A percentile compares a stretch with the other conserved stretches of the same genome.
phyloP scores from a whole-genome alignment of 2,329 filamentous ascomycete species.

The Helotiales sp. region DNA sequence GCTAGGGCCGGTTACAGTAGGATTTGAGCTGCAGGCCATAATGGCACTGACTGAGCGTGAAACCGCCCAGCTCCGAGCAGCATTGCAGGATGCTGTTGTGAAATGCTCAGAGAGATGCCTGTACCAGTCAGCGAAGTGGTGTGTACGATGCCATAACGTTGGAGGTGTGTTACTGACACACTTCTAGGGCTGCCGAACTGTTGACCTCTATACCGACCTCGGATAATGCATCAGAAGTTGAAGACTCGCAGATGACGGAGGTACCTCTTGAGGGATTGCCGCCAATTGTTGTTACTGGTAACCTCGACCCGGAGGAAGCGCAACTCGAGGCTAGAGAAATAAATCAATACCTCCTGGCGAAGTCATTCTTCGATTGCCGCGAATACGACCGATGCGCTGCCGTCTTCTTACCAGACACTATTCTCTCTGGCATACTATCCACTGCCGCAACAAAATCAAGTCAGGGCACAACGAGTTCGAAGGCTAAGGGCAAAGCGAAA shows the following conservation, averaged over 20 bases:
- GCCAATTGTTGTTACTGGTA: conserved; percentile 53
- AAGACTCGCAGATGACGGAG: conserved; percentile 59
- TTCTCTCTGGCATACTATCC: conserved; percentile 66
- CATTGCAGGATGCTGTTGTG: conserved; percentile 81
- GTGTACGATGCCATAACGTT: conserved; percentile 16
- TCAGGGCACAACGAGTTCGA: conserved; percentile 44
- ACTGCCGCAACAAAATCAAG: conserved; percentile 37
- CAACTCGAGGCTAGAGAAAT: conserved; percentile 76
- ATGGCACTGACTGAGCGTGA: conserved; percentile 52
- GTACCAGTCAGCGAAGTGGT: conserved; percentile 98
- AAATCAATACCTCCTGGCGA: conserved; percentile 83
- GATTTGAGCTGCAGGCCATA: neutral
- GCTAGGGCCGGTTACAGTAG: neutral
- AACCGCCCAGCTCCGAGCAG: conserved; percentile 53
- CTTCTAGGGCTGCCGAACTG: conserved; percentile 83
- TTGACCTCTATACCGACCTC: conserved; percentile 72
- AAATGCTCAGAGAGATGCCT: conserved; percentile 94
- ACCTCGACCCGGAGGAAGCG: conserved; percentile 70
- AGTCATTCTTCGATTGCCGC: conserved; percentile 91
- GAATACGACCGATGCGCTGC: conserved; percentile 93
- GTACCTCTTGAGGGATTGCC: conserved; percentile 47
- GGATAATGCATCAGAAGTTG: conserved; percentile 52
- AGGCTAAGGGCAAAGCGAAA: conserved; percentile 64
- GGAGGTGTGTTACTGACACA: conserved; percentile 17
- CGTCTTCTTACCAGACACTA: conserved; percentile 80